A percentile compares a stretch with the other conserved stretches of the same genome.
phyloP scores from a whole-genome alignment of 2,329 filamentous ascomycete genomes.

The Keithomyces neogunnii region DNA sequence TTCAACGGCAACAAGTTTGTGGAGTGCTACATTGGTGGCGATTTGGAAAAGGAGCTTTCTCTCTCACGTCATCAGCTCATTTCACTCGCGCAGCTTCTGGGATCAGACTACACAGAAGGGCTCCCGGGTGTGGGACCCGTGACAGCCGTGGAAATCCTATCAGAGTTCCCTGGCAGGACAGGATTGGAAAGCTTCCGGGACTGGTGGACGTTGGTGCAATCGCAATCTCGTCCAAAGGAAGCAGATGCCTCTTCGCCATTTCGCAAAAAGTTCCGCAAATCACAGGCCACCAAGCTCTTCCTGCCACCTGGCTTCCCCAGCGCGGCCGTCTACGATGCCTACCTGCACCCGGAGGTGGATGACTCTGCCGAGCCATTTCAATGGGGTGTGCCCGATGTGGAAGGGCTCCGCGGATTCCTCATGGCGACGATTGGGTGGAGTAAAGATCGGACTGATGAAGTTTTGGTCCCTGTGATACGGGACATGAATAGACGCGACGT shows the following conservation, averaged over 20 bases:
- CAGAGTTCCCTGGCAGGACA: slow-evolving; percentile 63
- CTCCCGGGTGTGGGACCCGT: slow-evolving; percentile 87
- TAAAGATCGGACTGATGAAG: slow-evolving; percentile 86
- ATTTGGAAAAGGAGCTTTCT: slow-evolving; percentile 83
- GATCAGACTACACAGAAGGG: slow-evolving; percentile 92
- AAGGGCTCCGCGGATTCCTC: slow-evolving; percentile 73
- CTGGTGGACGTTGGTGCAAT: slow-evolving; percentile 81
- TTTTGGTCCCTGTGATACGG: slow-evolving; percentile 86
- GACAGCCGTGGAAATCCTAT: slow-evolving; percentile 86
- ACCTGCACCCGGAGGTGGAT: slow-evolving; percentile 81
- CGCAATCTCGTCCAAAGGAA: slow-evolving; percentile 53
- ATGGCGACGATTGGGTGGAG: slow-evolving; percentile 92
- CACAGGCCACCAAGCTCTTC: slow-evolving; percentile 77
- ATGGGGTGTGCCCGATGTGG: slow-evolving; percentile 92
- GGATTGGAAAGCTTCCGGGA: slow-evolving; percentile 68
- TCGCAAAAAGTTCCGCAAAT: slow-evolving; percentile 75
- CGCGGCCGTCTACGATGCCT: slow-evolving; percentile 70
- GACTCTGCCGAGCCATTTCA: slow-evolving; percentile 69
- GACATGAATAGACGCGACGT: slow-evolving; percentile 86
- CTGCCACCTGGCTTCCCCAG: slow-evolving; percentile 74
- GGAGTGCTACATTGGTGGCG: slow-evolving; percentile 80
- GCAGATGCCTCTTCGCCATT: slow-evolving; percentile 55
- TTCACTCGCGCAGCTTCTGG: slow-evolving; percentile 79
- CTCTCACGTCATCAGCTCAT: slow-evolving; percentile 84
- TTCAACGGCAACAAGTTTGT: slow-evolving; percentile 98